Evolutionary conservation across 164 flowering plant genomes (phyloP).

Genomic region (Annona cherimola): DNA sequence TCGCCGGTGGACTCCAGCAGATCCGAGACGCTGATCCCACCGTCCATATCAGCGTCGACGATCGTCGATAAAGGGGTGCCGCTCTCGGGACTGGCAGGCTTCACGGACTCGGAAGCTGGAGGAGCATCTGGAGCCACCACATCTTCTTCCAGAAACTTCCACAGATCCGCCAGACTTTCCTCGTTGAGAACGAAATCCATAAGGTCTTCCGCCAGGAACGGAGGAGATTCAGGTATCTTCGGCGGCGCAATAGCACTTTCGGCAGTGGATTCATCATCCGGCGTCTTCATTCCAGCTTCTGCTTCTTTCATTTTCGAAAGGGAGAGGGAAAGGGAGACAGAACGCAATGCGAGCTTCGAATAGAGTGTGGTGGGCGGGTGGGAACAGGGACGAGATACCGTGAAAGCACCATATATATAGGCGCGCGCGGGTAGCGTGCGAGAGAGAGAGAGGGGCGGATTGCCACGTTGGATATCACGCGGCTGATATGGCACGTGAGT

Average conservation of each 20-base stretch:
- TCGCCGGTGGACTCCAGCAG: not conserved
- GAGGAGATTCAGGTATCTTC: not conserved
- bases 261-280: not conserved
- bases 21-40: not conserved
- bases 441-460: not conserved
- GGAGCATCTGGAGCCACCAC: not conserved
- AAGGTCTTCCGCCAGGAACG: not conserved
- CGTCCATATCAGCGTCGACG: not conserved
- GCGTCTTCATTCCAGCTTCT: not conserved
- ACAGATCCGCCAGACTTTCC: not conserved
- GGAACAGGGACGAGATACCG: not conserved
- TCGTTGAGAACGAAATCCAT: not conserved
- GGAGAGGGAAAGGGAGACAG: not conserved
- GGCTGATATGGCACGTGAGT: no score
- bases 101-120: not conserved
- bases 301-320: not conserved
- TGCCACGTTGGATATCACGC: not conserved
- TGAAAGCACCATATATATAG: not conserved
- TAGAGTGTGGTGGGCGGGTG: not conserved
- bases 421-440: not conserved
- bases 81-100: not conserved
- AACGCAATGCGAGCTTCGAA: not conserved
- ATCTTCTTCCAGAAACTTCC: not conserved
- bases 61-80: not conserved
- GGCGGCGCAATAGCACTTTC: not conserved